Evolutionary conservation across 139 green algal species (phyloP).

Genomic region (Coelastrella sp.): DNA sequence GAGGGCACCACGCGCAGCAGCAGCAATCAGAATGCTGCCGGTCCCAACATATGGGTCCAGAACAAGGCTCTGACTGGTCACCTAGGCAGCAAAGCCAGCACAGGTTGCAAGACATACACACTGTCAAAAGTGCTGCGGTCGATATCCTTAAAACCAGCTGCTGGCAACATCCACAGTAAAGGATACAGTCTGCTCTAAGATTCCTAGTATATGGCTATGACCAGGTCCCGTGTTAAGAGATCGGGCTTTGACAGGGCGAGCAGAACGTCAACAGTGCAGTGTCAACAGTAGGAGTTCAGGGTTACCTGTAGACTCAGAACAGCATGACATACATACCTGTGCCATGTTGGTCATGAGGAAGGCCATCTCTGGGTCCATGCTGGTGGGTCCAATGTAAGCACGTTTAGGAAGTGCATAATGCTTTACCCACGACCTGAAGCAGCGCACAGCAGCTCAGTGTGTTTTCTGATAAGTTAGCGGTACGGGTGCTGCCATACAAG

Average conservation of each 20-base stretch:
- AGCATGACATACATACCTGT: slow-evolving; percentile 63
- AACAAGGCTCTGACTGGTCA: slow-evolving; percentile 54
- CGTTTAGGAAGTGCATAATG: slow-evolving; percentile 50
- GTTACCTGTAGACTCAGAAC: not conserved
- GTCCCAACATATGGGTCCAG: slow-evolving; percentile 85
- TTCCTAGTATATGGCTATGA: too few relatives aligned
- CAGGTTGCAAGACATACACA: not conserved
- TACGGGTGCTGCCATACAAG: too few relatives aligned
- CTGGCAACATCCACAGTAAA: too few relatives aligned
- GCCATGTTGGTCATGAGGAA: slow-evolving; percentile 95
- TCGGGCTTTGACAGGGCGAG: too few relatives aligned
- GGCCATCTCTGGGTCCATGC: slow-evolving; percentile 95
- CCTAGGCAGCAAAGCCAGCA: slow-evolving; percentile 48
- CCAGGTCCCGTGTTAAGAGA: too few relatives aligned
- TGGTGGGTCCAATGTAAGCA: slow-evolving; percentile 93
- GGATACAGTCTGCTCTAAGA: too few relatives aligned
- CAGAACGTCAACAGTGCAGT: not conserved
- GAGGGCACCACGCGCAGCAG: slow-evolving; percentile 73
- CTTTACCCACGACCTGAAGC: slow-evolving; percentile 30
- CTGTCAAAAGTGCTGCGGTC: too few relatives aligned
- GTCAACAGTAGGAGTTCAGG: not conserved
- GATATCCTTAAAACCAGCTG: too few relatives aligned
- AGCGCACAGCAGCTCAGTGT: not conserved
- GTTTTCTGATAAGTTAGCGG: too few relatives aligned
- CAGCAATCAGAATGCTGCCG: slow-evolving; percentile 90